These are phyloP conservation scores for Pythium coloratum DNA, from an alignment of 352 stramenopile genomes.

Conservation along the genomic window DNA sequence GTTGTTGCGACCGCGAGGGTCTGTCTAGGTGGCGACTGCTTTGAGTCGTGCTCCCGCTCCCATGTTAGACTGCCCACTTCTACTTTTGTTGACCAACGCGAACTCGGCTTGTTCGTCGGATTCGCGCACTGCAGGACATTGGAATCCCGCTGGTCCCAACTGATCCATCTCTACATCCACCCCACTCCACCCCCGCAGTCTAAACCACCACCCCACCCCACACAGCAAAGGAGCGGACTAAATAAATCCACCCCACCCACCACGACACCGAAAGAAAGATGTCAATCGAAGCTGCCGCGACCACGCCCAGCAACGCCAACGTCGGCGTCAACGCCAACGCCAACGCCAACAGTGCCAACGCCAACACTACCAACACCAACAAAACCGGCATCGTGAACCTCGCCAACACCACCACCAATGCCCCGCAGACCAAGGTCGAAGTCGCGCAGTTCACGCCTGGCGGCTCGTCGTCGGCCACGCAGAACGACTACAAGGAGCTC, in stretches of 20 bases:
- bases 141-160: conserved; percentile 8
- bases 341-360: neutral
- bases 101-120: neutral
- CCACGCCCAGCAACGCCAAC: conserved; percentile 12
- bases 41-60: neutral
- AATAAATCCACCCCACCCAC: conserved; percentile 2
- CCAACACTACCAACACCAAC: neutral
- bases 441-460: conserved; percentile 22
- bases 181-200: neutral
- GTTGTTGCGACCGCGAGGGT: neutral
- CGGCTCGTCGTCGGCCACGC: conserved; percentile 18
- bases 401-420: neutral
- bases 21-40: neutral
- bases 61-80: conserved; percentile 19
- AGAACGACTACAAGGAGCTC: conserved; percentile 27
- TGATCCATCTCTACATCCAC: conserved; percentile 8
- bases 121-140: neutral
- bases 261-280: conserved; percentile 19
- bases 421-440: conserved; percentile 17
- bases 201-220: neutral
- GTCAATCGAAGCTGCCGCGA: conserved; percentile 23
- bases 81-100: conserved; percentile 28
- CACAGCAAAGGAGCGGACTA: conserved; percentile 10
- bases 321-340: neutral
- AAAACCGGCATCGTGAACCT: neutral